These are phyloP conservation scores for Aspergillus pseudoglaucus DNA, from an alignment of 2,329 filamentous ascomycete species.

Conservation along the genomic window DNA sequence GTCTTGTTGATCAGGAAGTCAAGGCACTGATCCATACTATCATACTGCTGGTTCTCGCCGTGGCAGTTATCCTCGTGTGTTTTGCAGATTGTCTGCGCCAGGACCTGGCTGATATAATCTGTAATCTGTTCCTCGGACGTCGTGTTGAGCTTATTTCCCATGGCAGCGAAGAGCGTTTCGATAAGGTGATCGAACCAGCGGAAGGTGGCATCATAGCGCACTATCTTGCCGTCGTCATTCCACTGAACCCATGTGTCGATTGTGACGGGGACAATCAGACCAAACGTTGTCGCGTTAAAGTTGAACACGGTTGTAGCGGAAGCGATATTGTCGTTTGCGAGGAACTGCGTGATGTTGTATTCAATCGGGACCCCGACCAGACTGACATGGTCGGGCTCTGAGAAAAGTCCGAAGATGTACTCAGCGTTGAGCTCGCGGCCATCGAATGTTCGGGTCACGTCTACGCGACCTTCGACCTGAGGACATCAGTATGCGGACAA, in stretches of 20 bases:
- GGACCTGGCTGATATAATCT: slow-evolving; percentile 8
- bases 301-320: slow-evolving; percentile 17
- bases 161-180: slow-evolving; percentile 10
- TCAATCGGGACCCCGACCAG: slow-evolving; percentile 16
- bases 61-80: slow-evolving; percentile 16
- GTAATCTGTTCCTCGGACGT: slow-evolving; percentile 8
- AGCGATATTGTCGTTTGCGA: slow-evolving; percentile 16
- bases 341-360: slow-evolving; percentile 21
- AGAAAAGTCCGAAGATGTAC: slow-evolving; percentile 23
- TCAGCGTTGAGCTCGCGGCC: slow-evolving; percentile 21
- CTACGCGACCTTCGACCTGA: slow-evolving; percentile 21
- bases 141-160: slow-evolving; percentile 12
- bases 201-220: slow-evolving; percentile 20
- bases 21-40: slow-evolving; percentile 9
- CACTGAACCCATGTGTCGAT: slow-evolving; percentile 23
- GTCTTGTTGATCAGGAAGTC: slow-evolving; percentile 12
- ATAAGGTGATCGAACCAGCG: slow-evolving; percentile 20
- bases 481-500: background rate
- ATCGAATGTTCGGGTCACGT: slow-evolving; percentile 20
- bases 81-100: slow-evolving; percentile 16
- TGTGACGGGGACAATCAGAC: slow-evolving; percentile 15
- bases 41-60: slow-evolving; percentile 17
- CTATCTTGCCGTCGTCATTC: slow-evolving; percentile 15
- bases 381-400: slow-evolving; percentile 12
- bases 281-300: slow-evolving; percentile 19